phyloP scores from a whole-genome alignment of 2,329 filamentous ascomycete genomes.

The Hypoxylon sp. region DNA sequence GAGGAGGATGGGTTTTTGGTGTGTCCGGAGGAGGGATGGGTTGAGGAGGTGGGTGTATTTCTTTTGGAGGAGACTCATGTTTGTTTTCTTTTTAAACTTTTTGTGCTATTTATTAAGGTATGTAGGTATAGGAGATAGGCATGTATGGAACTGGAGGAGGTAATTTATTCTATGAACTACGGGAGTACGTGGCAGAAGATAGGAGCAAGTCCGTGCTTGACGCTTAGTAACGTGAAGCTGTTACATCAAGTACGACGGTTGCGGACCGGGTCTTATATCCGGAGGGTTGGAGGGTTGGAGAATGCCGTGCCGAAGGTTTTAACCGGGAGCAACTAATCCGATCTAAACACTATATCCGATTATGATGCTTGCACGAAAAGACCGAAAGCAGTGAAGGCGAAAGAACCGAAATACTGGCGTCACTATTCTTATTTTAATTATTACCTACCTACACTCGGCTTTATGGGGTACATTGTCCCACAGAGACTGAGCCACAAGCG shows the following conservation, averaged over 20 bases:
- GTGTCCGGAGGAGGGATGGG: constrained; percentile 12
- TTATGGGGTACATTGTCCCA: background rate
- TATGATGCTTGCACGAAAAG: background rate
- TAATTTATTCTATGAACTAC: background rate
- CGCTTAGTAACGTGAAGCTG: background rate
- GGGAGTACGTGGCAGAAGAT: background rate
- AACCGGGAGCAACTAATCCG: background rate
- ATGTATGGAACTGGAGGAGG: background rate
- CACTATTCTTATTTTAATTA: background rate
- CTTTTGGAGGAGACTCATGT: constrained; percentile 29
- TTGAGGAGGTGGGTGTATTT: constrained; percentile 16
- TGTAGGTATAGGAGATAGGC: background rate
- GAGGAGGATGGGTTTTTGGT: constrained; percentile 28
- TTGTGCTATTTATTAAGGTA: background rate
- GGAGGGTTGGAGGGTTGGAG: constrained; percentile 4
- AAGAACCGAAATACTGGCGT: background rate
- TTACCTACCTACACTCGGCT: background rate
- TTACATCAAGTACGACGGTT: background rate
- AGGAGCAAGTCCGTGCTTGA: background rate
- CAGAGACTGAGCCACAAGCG: background rate
- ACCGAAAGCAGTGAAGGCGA: background rate
- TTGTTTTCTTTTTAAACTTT: background rate
- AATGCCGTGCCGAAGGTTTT: constrained; percentile 3
- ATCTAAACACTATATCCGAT: background rate
- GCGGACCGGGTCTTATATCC: constrained; percentile 9